A percentile compares a stretch with the other conserved stretches of the same genome.
These are phyloP conservation scores for Populus simonii DNA, from an alignment of 345 rosid genomes.

Conservation along the genomic window DNA sequence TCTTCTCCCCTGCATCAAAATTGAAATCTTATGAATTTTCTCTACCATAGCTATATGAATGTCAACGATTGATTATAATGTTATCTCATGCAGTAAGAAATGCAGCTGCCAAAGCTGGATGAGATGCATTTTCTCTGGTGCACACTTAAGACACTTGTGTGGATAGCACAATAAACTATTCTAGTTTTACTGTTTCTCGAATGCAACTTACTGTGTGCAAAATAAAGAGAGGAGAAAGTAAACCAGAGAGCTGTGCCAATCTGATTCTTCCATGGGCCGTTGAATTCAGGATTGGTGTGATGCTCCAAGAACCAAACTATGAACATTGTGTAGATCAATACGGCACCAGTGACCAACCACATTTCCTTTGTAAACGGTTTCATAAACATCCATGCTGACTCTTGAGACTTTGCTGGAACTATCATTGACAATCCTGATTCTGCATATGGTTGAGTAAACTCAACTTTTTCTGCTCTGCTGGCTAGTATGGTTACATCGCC, in stretches of 20 bases:
- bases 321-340: slow-evolving; percentile 42
- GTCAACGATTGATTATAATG: too few species aligned
- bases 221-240: slow-evolving; percentile 54
- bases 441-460: slow-evolving; percentile 50
- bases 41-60: too few species aligned
- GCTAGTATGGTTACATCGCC: slow-evolving; percentile 56
- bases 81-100: not conserved
- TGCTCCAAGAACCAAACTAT: slow-evolving; percentile 52
- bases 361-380: slow-evolving; percentile 47
- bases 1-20: slow-evolving; percentile 40
- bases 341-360: slow-evolving; percentile 45
- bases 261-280: slow-evolving; percentile 37
- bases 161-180: too few species aligned
- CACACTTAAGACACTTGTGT: too few species aligned
- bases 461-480: slow-evolving; percentile 30
- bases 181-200: not conserved
- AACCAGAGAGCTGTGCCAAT: slow-evolving; percentile 41
- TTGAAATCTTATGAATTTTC: too few species aligned
- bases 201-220: slow-evolving; percentile 50
- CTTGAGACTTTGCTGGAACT: slow-evolving; percentile 21
- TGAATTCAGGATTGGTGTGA: slow-evolving; percentile 35
- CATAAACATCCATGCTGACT: slow-evolving; percentile 43
- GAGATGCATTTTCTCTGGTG: not conserved
- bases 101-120: not conserved
- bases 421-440: slow-evolving; percentile 54